phyloP scores from a whole-genome alignment of 768 basidiomycete species.

The Tephrocybe sp. region DNA sequence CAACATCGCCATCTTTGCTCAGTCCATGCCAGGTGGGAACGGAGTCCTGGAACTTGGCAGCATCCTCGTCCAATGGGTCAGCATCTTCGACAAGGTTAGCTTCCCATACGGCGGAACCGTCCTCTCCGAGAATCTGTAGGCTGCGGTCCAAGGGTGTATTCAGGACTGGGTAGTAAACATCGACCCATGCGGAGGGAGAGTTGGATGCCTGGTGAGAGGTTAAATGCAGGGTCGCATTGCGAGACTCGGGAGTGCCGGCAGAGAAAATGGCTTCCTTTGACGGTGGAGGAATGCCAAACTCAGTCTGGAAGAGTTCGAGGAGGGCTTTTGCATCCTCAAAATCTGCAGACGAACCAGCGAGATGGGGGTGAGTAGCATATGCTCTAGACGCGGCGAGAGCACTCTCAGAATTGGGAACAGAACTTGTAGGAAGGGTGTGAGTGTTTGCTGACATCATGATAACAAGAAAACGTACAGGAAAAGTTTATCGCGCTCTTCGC shows the following conservation, averaged over 20 bases:
- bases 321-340: constrained; percentile 64
- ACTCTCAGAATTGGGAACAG: constrained; percentile 55
- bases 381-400: constrained; percentile 56
- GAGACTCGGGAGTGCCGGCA: constrained; percentile 69
- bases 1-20: constrained; percentile 73
- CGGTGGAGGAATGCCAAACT: constrained; percentile 53
- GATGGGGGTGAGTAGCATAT: constrained; percentile 70
- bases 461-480: constrained; percentile 19
- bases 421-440: constrained; percentile 31
- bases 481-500: constrained; percentile 18
- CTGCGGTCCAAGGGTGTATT: constrained; percentile 74
- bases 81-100: constrained; percentile 77
- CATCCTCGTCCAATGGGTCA: constrained; percentile 69
- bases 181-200: constrained; percentile 73
- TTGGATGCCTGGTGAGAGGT: constrained; percentile 40
- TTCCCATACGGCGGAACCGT: constrained; percentile 57
- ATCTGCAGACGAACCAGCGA: constrained; percentile 67
- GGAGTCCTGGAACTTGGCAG: constrained; percentile 60
- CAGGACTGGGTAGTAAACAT: constrained; percentile 85
- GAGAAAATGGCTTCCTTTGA: constrained; percentile 57
- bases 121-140: constrained; percentile 61
- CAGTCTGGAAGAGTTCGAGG: constrained; percentile 64
- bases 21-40: constrained; percentile 88
- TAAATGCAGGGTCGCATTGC: constrained; percentile 61
- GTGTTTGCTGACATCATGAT: not conserved